Percentiles rank a stretch among this genome's conserved stretches.
These are phyloP conservation scores for Penicillium digitatum DNA, from an alignment of 2,329 filamentous ascomycete genomes.

Conservation along the genomic window DNA sequence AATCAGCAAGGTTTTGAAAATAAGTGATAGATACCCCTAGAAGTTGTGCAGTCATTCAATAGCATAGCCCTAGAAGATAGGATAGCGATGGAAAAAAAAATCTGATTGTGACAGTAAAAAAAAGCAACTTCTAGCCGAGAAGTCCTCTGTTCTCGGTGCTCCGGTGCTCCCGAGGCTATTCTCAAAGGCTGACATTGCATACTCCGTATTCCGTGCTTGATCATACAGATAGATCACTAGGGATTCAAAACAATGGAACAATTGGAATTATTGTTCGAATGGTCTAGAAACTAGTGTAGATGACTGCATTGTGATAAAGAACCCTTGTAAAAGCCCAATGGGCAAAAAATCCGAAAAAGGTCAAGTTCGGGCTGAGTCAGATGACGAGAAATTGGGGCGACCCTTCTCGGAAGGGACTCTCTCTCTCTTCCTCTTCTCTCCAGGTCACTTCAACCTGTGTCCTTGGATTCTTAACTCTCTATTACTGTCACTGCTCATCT, in stretches of 20 bases:
- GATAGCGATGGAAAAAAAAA: neutral
- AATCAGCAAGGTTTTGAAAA: neutral
- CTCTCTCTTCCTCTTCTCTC: neutral
- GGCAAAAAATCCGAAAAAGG: neutral
- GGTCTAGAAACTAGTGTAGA: neutral
- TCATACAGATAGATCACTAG: neutral
- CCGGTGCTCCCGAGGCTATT: neutral
- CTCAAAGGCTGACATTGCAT: neutral
- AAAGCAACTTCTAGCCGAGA: neutral
- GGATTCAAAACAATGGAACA: neutral
- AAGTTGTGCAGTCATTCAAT: neutral
- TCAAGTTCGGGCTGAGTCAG: conserved; percentile 9
- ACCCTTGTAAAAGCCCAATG: neutral
- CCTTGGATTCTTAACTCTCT: neutral
- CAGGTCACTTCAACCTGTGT: conserved; percentile 4
- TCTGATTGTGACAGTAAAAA: neutral
- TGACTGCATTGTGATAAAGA: neutral
- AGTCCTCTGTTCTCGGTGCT: neutral
- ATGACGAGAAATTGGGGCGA: conserved; percentile 6
- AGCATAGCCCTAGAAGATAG: neutral
- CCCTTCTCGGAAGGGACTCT: neutral
- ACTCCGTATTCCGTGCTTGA: neutral
- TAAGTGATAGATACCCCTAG: neutral
- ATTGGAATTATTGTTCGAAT: neutral
- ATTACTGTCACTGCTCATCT: neutral